These are phyloP conservation scores for Avena insularis DNA, from an alignment of 176 grass and related monocot species.

Conservation along the genomic window DNA sequence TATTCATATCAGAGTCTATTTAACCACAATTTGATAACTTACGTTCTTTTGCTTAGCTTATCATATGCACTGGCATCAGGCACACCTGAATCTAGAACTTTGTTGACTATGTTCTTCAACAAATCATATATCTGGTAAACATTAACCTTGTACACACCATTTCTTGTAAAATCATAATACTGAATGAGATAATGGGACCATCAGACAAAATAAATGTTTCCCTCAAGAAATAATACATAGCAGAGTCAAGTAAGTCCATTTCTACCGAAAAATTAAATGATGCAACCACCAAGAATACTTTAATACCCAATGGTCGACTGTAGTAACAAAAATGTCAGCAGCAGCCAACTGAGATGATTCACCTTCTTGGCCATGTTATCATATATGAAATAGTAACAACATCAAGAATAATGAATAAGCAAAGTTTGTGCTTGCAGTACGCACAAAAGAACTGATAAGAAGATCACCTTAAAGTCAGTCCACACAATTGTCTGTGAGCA, in stretches of 20 bases:
- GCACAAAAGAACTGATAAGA: too few species aligned
- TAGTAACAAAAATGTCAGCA: too few species aligned
- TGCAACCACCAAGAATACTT: background rate
- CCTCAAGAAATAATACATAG: too few species aligned
- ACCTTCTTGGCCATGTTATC: too few species aligned
- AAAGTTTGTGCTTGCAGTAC: too few species aligned
- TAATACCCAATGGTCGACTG: background rate
- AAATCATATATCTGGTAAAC: slow-evolving; percentile 83
- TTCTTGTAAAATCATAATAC: slow-evolving; percentile 66
- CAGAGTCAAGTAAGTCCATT: background rate
- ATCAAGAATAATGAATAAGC: too few species aligned
- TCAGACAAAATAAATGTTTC: background rate
- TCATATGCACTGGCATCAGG: slow-evolving; percentile 73
- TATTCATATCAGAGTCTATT: slow-evolving; percentile 21
- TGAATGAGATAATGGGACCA: slow-evolving; percentile 6
- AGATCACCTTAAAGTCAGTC: too few species aligned
- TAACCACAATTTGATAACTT: background rate
- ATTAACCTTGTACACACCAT: slow-evolving; percentile 55
- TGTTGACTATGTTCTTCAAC: slow-evolving; percentile 82
- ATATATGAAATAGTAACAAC: too few species aligned
- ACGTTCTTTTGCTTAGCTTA: slow-evolving; percentile 59
- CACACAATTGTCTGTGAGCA: too few species aligned
- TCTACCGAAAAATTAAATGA: background rate
- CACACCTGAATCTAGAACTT: slow-evolving; percentile 79
- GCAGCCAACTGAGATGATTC: too few species aligned